A percentile compares a stretch with the other conserved stretches of the same genome.
Evolutionary conservation across 75 land plant species (phyloP).

Genomic region (Ceratopteris richardii): DNA sequence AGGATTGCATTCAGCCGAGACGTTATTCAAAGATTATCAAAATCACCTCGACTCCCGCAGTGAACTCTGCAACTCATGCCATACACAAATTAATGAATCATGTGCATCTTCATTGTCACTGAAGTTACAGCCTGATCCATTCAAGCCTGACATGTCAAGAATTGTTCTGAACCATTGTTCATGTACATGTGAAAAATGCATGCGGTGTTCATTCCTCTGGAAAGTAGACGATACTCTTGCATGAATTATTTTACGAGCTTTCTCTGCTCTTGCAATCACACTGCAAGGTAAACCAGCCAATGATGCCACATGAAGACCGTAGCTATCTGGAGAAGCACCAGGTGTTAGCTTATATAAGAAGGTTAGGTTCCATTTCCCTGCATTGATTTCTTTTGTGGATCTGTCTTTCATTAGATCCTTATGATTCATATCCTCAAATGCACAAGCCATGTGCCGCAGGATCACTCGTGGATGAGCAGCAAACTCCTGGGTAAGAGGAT

Average conservation of each 20-base stretch:
- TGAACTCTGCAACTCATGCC: slow-evolving; percentile 52
- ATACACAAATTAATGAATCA: slow-evolving; percentile 51
- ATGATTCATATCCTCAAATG: slow-evolving; percentile 22
- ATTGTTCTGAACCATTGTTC: slow-evolving; percentile 54
- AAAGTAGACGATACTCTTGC: slow-evolving; percentile 31
- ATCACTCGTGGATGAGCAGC: slow-evolving; percentile 64
- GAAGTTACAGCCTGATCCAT: slow-evolving; percentile 2
- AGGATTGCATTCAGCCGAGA: no score
- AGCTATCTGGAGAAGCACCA: slow-evolving; percentile 84
- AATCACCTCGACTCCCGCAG: no score
- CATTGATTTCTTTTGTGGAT: background rate
- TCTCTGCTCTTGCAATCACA: slow-evolving; percentile 58
- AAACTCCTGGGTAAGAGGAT: slow-evolving; percentile 82
- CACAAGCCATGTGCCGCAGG: slow-evolving; percentile 82
- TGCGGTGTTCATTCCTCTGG: slow-evolving; percentile 42
- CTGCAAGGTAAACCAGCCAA: slow-evolving; percentile 66
- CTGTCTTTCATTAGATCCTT: background rate
- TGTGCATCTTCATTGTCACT: slow-evolving; percentile 31
- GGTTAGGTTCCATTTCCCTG: slow-evolving; percentile 38
- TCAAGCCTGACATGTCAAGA: slow-evolving; percentile 8
- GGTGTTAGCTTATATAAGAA: slow-evolving; percentile 61
- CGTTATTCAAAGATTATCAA: no score
- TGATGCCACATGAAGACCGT: slow-evolving; percentile 78
- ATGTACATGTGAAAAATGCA: slow-evolving; percentile 59
- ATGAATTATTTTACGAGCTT: slow-evolving; percentile 50